Base-by-base conservation (phyloP, 495 filamentous ascomycete genomes). In the Talaromyces wortmannii region DNA sequence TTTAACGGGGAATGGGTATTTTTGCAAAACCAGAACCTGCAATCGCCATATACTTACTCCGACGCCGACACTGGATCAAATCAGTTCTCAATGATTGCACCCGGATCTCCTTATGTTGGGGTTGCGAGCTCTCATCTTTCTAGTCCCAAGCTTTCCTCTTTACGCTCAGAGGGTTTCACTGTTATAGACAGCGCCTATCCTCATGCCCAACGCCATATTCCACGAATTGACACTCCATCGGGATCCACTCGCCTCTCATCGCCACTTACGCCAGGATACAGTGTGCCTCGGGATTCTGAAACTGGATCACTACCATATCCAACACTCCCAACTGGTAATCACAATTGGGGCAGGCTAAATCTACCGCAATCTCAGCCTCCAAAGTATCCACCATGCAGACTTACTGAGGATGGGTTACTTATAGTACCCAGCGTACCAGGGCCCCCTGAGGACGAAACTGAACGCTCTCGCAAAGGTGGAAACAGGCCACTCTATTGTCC, bases 341-440 rank as follows among this genome's bases (percentile, higher is more conserved):
- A 3, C 32, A 8, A 15, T 7, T 7, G 52, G 15, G 43, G 17
- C 23, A 12, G 42, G 11, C 36, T 30, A 53, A 18, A 16, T 5
- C 43, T 42, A 45, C 11, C 51, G 17, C 16, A 29, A 13, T 5
- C 11, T 3, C 23, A 30, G 5, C 10, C 13, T 46, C 30, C 23
- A 45, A 53, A 30, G 23, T 53, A 53, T 33, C 52, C 52, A 16
- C 52, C 52, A 40, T 53, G 52, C 42, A 17, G 52, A 30, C 30
- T 31, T 11, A 32, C 18, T 23, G 43, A 31, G 32, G 52, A 53
- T 4, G 52, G 52, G 3, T 46, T 53, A 23, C 52, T 53, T 29
- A 53, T 53, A 43, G 52, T 53, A 11, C 52, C 52, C 18, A 53
- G 52, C 43, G 42, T 53, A 6, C 52, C 52, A 2, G 42, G 42